Evolutionary conservation across 805 yeast species (phyloP).

Genomic region (Cyberlindnera xishuangbannaensis): DNA sequence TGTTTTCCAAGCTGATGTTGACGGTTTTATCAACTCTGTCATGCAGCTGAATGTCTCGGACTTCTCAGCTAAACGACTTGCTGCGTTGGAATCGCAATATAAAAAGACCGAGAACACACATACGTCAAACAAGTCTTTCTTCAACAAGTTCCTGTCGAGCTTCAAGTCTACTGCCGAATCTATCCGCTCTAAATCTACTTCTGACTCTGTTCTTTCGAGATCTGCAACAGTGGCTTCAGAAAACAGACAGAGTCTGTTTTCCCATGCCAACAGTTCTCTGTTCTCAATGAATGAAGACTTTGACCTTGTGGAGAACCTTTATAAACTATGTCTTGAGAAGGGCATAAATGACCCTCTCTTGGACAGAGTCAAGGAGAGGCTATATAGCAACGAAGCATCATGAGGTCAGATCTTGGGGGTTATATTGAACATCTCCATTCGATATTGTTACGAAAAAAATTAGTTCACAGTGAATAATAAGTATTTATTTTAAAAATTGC

Average conservation of each 20-base stretch:
- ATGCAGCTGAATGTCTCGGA: conserved; percentile 12
- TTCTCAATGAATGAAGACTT: conserved; percentile 15
- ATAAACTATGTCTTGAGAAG: conserved; percentile 20
- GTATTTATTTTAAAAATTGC: neutral
- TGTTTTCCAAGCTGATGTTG: conserved; percentile 32
- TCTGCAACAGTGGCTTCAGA: conserved; percentile 1
- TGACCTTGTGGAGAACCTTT: conserved; percentile 18
- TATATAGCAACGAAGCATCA: neutral
- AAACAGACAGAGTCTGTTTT: conserved; percentile 9
- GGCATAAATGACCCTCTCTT: conserved; percentile 18
- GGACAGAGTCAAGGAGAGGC: conserved; percentile 17
- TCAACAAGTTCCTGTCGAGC: conserved; percentile 11
- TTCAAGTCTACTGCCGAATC: conserved; percentile 14
- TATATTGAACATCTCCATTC: too few relatives aligned
- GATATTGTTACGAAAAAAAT: too few relatives aligned
- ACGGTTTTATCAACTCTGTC: conserved; percentile 29
- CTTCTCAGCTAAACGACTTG: conserved; percentile 10
- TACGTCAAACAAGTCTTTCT: conserved; percentile 10
- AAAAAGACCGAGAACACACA: conserved; percentile 1
- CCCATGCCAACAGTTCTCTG: conserved; percentile 14
- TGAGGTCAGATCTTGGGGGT: too few relatives aligned
- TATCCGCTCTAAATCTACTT: conserved; percentile 9
- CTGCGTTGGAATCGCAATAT: conserved; percentile 5
- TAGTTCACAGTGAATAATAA: too few relatives aligned
- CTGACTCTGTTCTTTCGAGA: too few relatives aligned